These are phyloP conservation scores for Podospora australis DNA, from an alignment of 495 filamentous ascomycete genomes.

Conservation along the genomic window DNA sequence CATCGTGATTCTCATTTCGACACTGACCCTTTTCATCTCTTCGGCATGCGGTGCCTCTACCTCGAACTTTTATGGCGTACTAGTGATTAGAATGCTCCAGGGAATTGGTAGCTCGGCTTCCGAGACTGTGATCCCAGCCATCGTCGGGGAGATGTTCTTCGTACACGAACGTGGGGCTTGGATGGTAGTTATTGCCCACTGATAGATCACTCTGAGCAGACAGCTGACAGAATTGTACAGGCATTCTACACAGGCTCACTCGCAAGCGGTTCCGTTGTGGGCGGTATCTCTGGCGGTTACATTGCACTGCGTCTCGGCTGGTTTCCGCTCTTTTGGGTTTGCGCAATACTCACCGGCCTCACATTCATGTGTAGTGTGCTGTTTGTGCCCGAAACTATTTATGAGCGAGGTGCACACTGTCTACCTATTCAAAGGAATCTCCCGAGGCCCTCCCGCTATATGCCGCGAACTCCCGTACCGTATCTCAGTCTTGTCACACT, in stretches of 20 bases:
- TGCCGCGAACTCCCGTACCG: conserved; percentile 8
- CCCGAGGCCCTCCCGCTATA: conserved; percentile 14
- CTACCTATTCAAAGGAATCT: conserved; percentile 15
- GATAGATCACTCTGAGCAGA: neutral
- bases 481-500: conserved; percentile 18
- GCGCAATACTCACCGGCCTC: conserved; percentile 32
- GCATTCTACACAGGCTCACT: conserved; percentile 48
- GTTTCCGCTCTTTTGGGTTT: conserved; percentile 38
- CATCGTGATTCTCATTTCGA: conserved; percentile 45
- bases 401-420: conserved; percentile 24
- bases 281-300: conserved; percentile 45
- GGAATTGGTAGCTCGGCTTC: conserved; percentile 51
- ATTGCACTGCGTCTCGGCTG: conserved; percentile 38
- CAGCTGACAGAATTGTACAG: conserved; percentile 7
- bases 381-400: conserved; percentile 52
- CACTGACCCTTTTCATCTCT: conserved; percentile 37
- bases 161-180: conserved; percentile 42
- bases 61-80: conserved; percentile 33
- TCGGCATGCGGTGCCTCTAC: conserved; percentile 43
- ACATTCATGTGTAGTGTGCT: conserved; percentile 30
- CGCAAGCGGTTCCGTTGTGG: conserved; percentile 44
- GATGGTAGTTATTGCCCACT: conserved; percentile 31
- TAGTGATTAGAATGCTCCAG: conserved; percentile 43
- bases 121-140: conserved; percentile 47
- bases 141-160: conserved; percentile 50